These are phyloP conservation scores for Polychaeton citri DNA, from an alignment of 2,329 filamentous ascomycete species.

Conservation along the genomic window DNA sequence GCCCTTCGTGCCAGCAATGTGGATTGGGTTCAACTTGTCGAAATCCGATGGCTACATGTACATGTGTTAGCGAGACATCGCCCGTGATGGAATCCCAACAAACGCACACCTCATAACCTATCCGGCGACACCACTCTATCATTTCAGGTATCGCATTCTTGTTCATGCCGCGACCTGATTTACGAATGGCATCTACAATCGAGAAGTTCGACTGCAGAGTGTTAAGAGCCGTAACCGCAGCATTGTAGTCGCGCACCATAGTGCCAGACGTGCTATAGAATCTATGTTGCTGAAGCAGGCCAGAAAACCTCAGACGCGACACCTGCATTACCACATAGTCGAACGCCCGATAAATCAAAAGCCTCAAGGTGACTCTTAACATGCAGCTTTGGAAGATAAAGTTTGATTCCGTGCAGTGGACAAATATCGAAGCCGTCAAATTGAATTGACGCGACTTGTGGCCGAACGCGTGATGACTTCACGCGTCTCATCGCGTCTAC, in stretches of 20 bases:
- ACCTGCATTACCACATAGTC: neutral
- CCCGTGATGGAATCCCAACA: constrained; percentile 5
- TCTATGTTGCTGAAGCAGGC: constrained; percentile 2
- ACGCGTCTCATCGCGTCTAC: too few relatives aligned
- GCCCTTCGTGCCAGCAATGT: constrained; percentile 87
- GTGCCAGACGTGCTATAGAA: constrained; percentile 3
- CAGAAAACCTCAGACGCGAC: neutral
- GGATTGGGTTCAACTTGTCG: constrained; percentile 50
- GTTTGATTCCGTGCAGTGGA: too few relatives aligned
- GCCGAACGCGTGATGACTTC: neutral
- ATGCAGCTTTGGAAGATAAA: too few relatives aligned
- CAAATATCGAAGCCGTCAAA: too few relatives aligned
- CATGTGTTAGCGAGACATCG: neutral
- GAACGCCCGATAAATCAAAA: too few relatives aligned
- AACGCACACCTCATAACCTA: constrained; percentile 57
- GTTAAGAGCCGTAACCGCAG: constrained; percentile 61
- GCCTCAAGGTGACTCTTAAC: too few relatives aligned
- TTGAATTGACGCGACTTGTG: neutral
- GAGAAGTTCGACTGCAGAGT: constrained; percentile 68
- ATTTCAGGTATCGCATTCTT: constrained; percentile 68
- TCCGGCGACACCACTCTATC: constrained; percentile 59
- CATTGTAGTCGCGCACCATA: constrained; percentile 21
- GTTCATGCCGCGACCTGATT: constrained; percentile 62
- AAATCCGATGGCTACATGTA: constrained; percentile 44
- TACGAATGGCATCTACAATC: constrained; percentile 62